Conservation (phyloP, 768 basidiomycete genomes). For the Calocybe cyanea region DNA sequence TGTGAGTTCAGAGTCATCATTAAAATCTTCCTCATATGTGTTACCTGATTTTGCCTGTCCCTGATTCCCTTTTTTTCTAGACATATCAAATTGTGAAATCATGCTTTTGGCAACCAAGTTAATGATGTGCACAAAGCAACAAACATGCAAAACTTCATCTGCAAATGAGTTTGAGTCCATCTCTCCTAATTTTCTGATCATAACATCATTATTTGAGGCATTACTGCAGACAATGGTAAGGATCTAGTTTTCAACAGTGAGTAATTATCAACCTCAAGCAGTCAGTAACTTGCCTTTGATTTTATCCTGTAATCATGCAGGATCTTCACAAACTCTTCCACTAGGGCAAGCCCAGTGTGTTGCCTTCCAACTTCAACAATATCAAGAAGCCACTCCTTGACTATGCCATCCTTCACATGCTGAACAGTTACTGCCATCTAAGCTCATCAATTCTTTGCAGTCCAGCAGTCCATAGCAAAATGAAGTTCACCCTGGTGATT, state of each 20-base stretch:
- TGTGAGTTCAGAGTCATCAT: slow-evolving; percentile 3
- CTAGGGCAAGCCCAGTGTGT: slow-evolving; percentile 31
- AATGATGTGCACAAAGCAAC: slow-evolving; percentile 36
- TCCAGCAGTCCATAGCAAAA: slow-evolving; percentile 33
- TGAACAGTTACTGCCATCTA: slow-evolving; percentile 27
- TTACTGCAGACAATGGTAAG: slow-evolving; percentile 33
- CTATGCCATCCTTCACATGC: slow-evolving; percentile 21
- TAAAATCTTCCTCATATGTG: background rate
- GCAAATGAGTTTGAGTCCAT: slow-evolving; percentile 17
- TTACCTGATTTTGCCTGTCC: background rate
- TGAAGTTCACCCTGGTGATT: slow-evolving; percentile 25
- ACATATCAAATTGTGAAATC: slow-evolving; percentile 29
- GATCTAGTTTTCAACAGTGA: slow-evolving; percentile 15
- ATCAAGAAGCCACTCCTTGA: slow-evolving; percentile 25
- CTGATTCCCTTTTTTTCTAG: slow-evolving; percentile 12
- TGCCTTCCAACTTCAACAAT: slow-evolving; percentile 34
- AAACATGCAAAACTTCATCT: too few species aligned
- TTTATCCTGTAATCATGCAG: slow-evolving; percentile 25
- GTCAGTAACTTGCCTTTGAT: slow-evolving; percentile 6
- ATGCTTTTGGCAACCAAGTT: slow-evolving; percentile 34
- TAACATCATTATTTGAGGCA: slow-evolving; percentile 29
- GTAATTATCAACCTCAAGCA: background rate
- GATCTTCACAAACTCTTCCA: slow-evolving; percentile 26
- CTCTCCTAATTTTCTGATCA: slow-evolving; percentile 24
- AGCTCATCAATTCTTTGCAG: slow-evolving; percentile 28